Evolutionary conservation across 306 rosid species (phyloP).

Genomic region (Canavalia gladiata): DNA sequence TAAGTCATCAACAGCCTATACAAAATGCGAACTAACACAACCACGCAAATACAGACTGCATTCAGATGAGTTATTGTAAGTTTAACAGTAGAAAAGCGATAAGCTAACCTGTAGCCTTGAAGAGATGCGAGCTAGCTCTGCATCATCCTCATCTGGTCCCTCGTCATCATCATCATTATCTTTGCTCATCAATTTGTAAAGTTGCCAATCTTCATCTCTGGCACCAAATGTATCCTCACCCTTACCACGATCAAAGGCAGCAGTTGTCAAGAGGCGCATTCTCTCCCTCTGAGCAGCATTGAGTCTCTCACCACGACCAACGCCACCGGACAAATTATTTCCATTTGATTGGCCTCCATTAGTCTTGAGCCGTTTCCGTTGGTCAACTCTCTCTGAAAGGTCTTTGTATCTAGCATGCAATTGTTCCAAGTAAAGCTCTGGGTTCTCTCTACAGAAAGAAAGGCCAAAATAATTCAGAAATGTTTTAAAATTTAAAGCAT

Average conservation of each 20-base stretch:
- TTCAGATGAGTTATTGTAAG: not conserved
- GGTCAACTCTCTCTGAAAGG: constrained; percentile 66
- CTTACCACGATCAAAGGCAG: constrained; percentile 96
- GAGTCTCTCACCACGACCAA: constrained; percentile 91
- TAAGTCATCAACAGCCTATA: not conserved
- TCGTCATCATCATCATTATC: constrained; percentile 73
- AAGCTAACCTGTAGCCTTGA: constrained; percentile 83
- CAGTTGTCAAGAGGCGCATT: constrained; percentile 98
- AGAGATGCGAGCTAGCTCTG: constrained; percentile 74
- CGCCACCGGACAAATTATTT: constrained; percentile 47
- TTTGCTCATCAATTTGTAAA: constrained; percentile 72
- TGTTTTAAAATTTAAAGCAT: constrained; percentile 5
- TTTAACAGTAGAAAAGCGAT: not conserved
- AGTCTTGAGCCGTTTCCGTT: constrained; percentile 55
- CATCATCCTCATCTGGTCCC: constrained; percentile 71
- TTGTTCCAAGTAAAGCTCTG: constrained; percentile 85
- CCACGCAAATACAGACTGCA: constrained; percentile 12
- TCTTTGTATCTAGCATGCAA: constrained; percentile 78
- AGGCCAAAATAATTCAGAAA: constrained; percentile 32
- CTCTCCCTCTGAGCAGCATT: constrained; percentile 96
- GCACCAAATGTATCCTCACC: constrained; percentile 86
- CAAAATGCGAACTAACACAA: not conserved
- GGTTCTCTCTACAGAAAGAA: constrained; percentile 72
- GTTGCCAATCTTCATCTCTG: constrained; percentile 97
- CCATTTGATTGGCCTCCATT: constrained; percentile 54